Conservation (phyloP, 106 monocot species). For the Posidonia australis region DNA sequence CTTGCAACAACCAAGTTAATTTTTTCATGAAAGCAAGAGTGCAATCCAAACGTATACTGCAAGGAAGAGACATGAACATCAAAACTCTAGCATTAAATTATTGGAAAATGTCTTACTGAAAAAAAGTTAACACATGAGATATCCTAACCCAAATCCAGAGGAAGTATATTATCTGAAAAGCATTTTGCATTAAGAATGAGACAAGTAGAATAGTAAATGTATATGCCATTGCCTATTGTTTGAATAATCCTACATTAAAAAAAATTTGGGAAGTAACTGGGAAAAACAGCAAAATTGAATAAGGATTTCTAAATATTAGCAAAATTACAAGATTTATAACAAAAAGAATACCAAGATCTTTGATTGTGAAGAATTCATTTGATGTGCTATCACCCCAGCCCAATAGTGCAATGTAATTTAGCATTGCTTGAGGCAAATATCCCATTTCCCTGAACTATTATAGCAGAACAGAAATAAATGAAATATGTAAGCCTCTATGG, state of each 20-base stretch:
- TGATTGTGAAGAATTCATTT: constrained; percentile 92
- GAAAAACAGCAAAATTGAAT: neutral
- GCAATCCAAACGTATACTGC: constrained; percentile 21
- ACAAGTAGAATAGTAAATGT: too few species aligned
- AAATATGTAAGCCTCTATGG: neutral
- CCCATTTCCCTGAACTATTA: constrained; percentile 91
- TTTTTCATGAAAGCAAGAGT: constrained; percentile 22
- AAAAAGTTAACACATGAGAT: too few species aligned
- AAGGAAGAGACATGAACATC: neutral
- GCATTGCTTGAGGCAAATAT: constrained; percentile 92
- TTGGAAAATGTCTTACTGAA: too few species aligned
- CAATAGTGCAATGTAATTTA: constrained; percentile 84
- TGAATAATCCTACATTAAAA: too few species aligned
- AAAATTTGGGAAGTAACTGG: neutral
- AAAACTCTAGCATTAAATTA: too few species aligned
- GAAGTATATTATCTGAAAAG: too few species aligned
- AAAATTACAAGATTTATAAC: neutral
- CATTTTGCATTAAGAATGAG: too few species aligned
- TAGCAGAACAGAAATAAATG: neutral
- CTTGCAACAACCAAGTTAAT: constrained; percentile 1
- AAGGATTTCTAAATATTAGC: neutral
- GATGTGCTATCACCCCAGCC: constrained; percentile 99
- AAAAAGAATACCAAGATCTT: constrained; percentile 67
- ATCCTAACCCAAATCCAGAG: too few species aligned
- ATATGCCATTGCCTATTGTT: too few species aligned